Percentiles rank a stretch among this genome's conserved stretches.
These are phyloP conservation scores for Chalara sp. DNA, from an alignment of 2,329 filamentous ascomycete genomes.

Conservation along the genomic window DNA sequence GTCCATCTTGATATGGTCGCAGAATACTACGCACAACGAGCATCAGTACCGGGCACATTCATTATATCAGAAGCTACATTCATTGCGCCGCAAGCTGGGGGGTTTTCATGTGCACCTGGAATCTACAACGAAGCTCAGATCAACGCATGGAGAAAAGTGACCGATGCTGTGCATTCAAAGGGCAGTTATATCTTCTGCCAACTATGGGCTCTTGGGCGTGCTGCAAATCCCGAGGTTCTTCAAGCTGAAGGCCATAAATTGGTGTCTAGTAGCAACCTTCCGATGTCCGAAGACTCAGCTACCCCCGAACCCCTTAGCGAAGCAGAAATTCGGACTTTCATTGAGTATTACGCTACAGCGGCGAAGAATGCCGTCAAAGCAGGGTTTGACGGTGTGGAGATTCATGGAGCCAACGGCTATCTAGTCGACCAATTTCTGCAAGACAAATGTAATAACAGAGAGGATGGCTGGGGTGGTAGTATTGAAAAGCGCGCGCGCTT, in stretches of 20 bases:
- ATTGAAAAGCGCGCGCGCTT: conserved; percentile 46
- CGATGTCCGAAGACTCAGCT: conserved; percentile 14
- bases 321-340: conserved; percentile 26
- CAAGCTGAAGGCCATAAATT: conserved; percentile 18
- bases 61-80: conserved; percentile 49
- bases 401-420: conserved; percentile 28
- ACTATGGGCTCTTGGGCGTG: conserved; percentile 53
- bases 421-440: conserved; percentile 27
- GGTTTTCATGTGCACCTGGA: conserved; percentile 45
- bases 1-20: conserved; percentile 36
- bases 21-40: conserved; percentile 49
- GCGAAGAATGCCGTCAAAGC: conserved; percentile 43
- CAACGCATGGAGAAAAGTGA: conserved; percentile 49
- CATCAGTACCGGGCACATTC: conserved; percentile 41
- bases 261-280: conserved; percentile 15
- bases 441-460: conserved; percentile 44
- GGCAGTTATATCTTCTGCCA: conserved; percentile 51
- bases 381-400: conserved; percentile 47
- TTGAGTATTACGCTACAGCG: conserved; percentile 29
- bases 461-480: conserved; percentile 44
- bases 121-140: conserved; percentile 48
- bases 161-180: conserved; percentile 51
- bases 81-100: conserved; percentile 37
- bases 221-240: conserved; percentile 13
- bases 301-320: conserved; percentile 30